phyloP scores from a whole-genome alignment of 192 early-diverging fungal species.

The Umbelopsis sp. region DNA sequence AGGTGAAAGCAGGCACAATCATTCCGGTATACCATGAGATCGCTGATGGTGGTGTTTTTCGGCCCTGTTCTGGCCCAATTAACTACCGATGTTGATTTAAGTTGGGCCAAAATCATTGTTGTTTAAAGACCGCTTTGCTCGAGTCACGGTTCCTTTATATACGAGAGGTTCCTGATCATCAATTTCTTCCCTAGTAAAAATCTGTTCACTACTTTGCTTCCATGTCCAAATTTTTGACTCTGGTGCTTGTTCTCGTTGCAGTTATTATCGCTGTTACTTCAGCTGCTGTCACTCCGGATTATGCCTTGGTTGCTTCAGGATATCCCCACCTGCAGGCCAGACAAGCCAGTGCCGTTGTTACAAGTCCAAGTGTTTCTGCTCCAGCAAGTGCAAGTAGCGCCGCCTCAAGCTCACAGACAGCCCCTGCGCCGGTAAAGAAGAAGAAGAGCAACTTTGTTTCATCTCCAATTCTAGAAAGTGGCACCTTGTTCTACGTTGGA shows the following conservation, averaged over 20 bases:
- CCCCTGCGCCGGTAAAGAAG: neutral
- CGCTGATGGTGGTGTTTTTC: neutral
- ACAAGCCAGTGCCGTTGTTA: neutral
- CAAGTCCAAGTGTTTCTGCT: neutral
- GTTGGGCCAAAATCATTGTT: neutral
- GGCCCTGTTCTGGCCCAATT: neutral
- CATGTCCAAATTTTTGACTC: neutral
- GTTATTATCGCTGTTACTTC: neutral
- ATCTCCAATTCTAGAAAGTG: slow-evolving; percentile 25
- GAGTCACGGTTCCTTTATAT: neutral
- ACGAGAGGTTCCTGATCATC: neutral
- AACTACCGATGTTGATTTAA: neutral
- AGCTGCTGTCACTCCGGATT: neutral
- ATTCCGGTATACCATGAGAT: neutral
- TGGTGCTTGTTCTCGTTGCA: neutral
- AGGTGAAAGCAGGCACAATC: neutral
- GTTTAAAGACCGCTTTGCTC: slow-evolving; percentile 3
- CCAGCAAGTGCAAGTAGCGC: neutral
- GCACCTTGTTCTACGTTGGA: slow-evolving; percentile 35
- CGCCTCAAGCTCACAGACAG: neutral
- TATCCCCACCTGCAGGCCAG: neutral
- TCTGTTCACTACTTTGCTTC: too few relatives aligned
- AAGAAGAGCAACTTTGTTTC: slow-evolving; percentile 24
- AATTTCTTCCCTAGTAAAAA: neutral
- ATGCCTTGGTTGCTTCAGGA: neutral